Evolutionary conservation across 2,329 filamentous ascomycete species (phyloP).

Genomic region (Venturia aucupariae): DNA sequence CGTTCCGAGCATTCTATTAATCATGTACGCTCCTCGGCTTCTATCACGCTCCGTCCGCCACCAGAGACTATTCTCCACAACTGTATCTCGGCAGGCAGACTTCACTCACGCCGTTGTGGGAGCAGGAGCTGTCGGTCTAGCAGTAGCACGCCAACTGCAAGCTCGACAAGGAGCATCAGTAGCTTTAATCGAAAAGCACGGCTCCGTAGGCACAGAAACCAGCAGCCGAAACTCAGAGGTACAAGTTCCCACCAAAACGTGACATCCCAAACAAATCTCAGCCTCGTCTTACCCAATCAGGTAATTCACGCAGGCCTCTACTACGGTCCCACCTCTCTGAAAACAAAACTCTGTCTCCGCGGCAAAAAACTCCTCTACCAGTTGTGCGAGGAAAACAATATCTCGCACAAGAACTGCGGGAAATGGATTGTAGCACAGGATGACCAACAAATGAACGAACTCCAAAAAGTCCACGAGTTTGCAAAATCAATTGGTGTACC

Average conservation of each 20-base stretch:
- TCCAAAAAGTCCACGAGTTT: slow-evolving; percentile 48
- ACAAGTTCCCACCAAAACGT: slow-evolving; percentile 6
- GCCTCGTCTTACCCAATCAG: slow-evolving; percentile 26
- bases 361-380: slow-evolving; percentile 72
- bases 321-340: slow-evolving; percentile 68
- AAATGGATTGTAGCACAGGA: slow-evolving; percentile 96
- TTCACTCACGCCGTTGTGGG: slow-evolving; percentile 61
- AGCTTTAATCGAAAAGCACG: slow-evolving; percentile 72
- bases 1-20: background rate
- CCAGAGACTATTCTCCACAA: slow-evolving; percentile 9
- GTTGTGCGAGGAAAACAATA: slow-evolving; percentile 57
- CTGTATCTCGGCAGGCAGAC: slow-evolving; percentile 36
- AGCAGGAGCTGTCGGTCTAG: slow-evolving; percentile 68
- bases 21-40: background rate
- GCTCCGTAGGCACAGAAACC: slow-evolving; percentile 70
- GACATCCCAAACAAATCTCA: background rate
- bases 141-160: slow-evolving; percentile 65
- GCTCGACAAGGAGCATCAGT: slow-evolving; percentile 52
- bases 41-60: background rate
- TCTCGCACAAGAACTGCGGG: slow-evolving; percentile 66
- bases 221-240: slow-evolving; percentile 84
- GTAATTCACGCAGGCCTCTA: slow-evolving; percentile 95
- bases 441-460: slow-evolving; percentile 53
- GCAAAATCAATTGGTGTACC: slow-evolving; percentile 53
- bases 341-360: slow-evolving; percentile 71